Evolutionary conservation across 148 eudicot species (phyloP), one percentile per base, ranked within the genome.

Genomic region (Camellia granthamiana): DNA sequence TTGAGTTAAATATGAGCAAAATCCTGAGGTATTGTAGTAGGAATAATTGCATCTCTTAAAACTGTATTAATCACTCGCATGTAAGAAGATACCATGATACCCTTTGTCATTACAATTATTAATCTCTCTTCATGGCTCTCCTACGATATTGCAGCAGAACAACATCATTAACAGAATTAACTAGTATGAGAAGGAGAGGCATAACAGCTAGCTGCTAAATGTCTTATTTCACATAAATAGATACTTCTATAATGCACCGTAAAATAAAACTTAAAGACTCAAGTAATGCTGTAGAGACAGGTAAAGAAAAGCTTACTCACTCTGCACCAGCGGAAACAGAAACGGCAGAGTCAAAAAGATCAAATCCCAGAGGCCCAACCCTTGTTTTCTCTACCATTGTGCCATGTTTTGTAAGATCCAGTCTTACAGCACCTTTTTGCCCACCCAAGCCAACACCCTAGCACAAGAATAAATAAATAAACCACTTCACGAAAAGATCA

Each of bases 281-380:
- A 56, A 9, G 51, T 4, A 30, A 30, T 43, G 47, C n/a, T 19
- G 49, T 15, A 14, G 69, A 11, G 21, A 49, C 13, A 2, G 14
- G 60, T 60, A 43, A 3, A 66, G 82, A 85, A 86, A 88, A 80
- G 90, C 98, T 89, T 88, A 94, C 98, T 83, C 89, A 89, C 93
- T 87, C 90, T 46, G 81, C 89, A 87, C 92, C 94, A 82, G 93
- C 85, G 8, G 91, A 89, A 85, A 94, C 89, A 77, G 91, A 91
- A 75, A 94, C 82, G 60, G 98, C 98, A 62, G 98, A 94, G 84
- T 94, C 98, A 71, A 94, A 91, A 81, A 92, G 84, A 80, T 88
- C 83, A 69, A 88, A 85, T 83, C 93, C 97, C 30, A 89, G 78
- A 65, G 96, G 93, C 63, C 98, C 98, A 79, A 90, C 97, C 81